These are phyloP conservation scores for Mollisia scopiformis DNA, from an alignment of 2,329 filamentous ascomycete genomes.

Conservation along the genomic window DNA sequence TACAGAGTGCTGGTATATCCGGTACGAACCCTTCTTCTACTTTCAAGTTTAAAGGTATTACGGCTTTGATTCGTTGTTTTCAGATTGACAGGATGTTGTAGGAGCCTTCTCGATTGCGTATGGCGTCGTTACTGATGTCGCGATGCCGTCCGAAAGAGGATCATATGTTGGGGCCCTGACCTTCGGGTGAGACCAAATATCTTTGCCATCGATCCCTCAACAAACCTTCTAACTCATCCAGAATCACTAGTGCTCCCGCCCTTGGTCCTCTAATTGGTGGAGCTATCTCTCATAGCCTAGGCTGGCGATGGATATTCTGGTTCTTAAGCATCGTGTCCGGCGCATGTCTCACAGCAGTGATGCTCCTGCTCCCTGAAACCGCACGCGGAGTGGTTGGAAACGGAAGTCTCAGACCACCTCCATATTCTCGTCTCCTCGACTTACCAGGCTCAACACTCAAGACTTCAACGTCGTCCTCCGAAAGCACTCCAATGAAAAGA, in stretches of 20 bases:
- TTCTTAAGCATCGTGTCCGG: slow-evolving; percentile 47
- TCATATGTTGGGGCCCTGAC: slow-evolving; percentile 37
- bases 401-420: slow-evolving; percentile 2
- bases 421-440: neutral
- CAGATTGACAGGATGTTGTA: slow-evolving; percentile 21
- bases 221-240: slow-evolving; percentile 34
- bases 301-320: slow-evolving; percentile 57
- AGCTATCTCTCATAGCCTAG: slow-evolving; percentile 46
- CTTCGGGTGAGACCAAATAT: slow-evolving; percentile 39
- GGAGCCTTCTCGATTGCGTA: slow-evolving; percentile 60
- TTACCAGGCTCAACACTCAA: neutral
- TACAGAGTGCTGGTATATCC: slow-evolving; percentile 58
- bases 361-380: slow-evolving; percentile 54
- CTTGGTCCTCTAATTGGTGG: slow-evolving; percentile 50
- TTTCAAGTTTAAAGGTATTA: neutral
- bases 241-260: slow-evolving; percentile 25
- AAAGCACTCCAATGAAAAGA: slow-evolving; percentile 12
- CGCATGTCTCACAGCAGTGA: slow-evolving; percentile 45
- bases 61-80: neutral
- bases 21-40: neutral
- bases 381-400: slow-evolving; percentile 10
- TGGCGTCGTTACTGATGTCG: slow-evolving; percentile 71
- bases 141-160: slow-evolving; percentile 68
- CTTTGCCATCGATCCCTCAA: slow-evolving; percentile 25
- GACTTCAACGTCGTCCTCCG: neutral